These are phyloP conservation scores for Blepharisma stoltei DNA, from an alignment of 73 alveolate species.

Conservation along the genomic window DNA sequence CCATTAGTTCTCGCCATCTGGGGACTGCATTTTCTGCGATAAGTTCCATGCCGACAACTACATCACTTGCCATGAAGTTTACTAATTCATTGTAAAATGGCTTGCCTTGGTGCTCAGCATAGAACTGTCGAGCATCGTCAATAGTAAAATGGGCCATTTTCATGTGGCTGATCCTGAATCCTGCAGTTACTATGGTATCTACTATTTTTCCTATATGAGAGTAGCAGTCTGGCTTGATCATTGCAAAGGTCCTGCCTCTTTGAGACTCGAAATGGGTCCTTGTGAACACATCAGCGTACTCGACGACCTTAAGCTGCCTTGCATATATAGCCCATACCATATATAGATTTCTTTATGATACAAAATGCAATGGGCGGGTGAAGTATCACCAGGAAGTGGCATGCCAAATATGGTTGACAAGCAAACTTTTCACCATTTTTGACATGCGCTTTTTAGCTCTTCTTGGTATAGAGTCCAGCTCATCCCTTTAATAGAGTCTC, in stretches of 20 bases:
- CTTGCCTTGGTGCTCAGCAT: conserved; percentile 84
- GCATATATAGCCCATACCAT: too few relatives aligned
- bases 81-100: conserved; percentile 80
- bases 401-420: too few relatives aligned
- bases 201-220: conserved; percentile 88
- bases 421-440: too few relatives aligned
- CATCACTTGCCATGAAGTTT: conserved; percentile 87
- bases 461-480: too few relatives aligned
- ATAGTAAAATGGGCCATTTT: conserved; percentile 84
- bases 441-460: too few relatives aligned
- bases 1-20: conserved; percentile 88
- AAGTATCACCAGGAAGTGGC: too few relatives aligned
- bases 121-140: conserved; percentile 74
- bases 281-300: conserved; percentile 93
- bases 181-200: conserved; percentile 68
- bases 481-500: too few relatives aligned
- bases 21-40: conserved; percentile 86
- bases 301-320: conserved; percentile 86
- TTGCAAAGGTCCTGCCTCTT: conserved; percentile 82
- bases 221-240: conserved; percentile 97
- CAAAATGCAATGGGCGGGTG: too few relatives aligned
- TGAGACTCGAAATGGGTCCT: conserved; percentile 68
- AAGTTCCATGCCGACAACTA: conserved; percentile 90
- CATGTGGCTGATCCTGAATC: conserved; percentile 85
- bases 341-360: too few relatives aligned